These are phyloP conservation scores for Paramecium bursaria DNA, from an alignment of 73 alveolate genomes.

Conservation along the genomic window DNA sequence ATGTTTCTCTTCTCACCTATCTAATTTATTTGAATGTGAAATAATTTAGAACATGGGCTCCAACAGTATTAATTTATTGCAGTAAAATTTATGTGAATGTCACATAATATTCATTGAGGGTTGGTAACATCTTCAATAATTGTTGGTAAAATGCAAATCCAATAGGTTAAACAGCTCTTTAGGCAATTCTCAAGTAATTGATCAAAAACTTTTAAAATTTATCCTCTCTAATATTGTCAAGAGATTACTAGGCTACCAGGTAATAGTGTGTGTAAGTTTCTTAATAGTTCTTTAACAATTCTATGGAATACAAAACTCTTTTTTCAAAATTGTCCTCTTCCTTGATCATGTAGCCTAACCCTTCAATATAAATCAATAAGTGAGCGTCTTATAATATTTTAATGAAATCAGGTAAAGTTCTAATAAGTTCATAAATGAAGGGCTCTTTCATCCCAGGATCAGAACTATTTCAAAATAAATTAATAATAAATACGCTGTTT, in stretches of 20 bases:
- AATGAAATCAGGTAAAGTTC: constrained; percentile 86
- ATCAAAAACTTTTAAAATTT: constrained; percentile 83
- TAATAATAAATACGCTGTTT: constrained; percentile 31
- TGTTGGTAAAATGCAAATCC: constrained; percentile 87
- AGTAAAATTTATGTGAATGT: constrained; percentile 74
- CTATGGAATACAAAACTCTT: constrained; percentile 72
- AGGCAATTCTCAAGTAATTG: constrained; percentile 84
- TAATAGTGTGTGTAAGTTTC: constrained; percentile 83
- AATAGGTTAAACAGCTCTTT: constrained; percentile 87
- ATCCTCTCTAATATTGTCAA: constrained; percentile 74
- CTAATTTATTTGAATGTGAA: constrained; percentile 76
- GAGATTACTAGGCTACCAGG: constrained; percentile 75
- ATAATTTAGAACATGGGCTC: constrained; percentile 66
- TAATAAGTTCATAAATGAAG: constrained; percentile 88
- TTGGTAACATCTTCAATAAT: constrained; percentile 77
- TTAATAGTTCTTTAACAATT: constrained; percentile 78
- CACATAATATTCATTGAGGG: constrained; percentile 64
- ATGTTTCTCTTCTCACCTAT: constrained; percentile 81
- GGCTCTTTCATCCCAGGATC: constrained; percentile 88
- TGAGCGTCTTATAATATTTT: constrained; percentile 90
- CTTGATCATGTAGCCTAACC: constrained; percentile 93
- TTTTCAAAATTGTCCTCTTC: constrained; percentile 75
- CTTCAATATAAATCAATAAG: constrained; percentile 93
- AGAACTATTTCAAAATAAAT: constrained; percentile 48
- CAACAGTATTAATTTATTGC: constrained; percentile 74